phyloP scores from a whole-genome alignment of 75 land plant species.

The Cryptomeria japonica region DNA sequence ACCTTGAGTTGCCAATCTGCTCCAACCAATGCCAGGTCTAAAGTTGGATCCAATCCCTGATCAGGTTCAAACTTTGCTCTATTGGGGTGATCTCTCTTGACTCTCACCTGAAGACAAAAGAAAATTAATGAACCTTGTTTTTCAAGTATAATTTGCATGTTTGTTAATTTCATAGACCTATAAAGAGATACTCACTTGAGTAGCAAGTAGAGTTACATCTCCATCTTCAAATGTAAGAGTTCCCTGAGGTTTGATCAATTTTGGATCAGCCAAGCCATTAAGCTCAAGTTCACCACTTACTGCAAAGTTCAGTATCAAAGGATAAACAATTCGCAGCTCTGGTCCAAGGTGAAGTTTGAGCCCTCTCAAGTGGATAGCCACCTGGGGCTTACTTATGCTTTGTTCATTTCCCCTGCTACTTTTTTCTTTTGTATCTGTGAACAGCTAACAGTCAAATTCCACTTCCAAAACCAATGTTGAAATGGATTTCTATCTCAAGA shows the following conservation, averaged over 20 bases:
- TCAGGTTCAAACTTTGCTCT: conserved; percentile 98
- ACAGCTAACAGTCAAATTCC: neutral
- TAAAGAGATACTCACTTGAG: conserved; percentile 56
- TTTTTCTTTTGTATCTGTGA: conserved; percentile 43
- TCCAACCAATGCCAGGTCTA: conserved; percentile 94
- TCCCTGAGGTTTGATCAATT: conserved; percentile 83
- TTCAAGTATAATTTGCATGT: neutral
- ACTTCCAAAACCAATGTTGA: neutral
- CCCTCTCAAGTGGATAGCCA: conserved; percentile 72
- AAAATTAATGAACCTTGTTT: neutral
- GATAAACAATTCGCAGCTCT: conserved; percentile 90
- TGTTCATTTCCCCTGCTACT: conserved; percentile 45
- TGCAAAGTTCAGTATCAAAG: conserved; percentile 96
- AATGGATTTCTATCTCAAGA: neutral
- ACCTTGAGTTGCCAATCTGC: conserved; percentile 96
- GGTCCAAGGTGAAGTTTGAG: conserved; percentile 90
- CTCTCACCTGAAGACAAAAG: conserved; percentile 66
- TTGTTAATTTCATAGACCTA: neutral
- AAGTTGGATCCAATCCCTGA: conserved; percentile 85
- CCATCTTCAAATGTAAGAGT: conserved; percentile 94
- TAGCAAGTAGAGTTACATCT: conserved; percentile 94
- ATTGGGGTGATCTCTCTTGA: conserved; percentile 88
- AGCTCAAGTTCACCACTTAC: conserved; percentile 97
- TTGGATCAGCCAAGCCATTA: conserved; percentile 86
- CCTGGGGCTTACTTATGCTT: conserved; percentile 42